These are phyloP conservation scores for Venturia carpophila DNA, from an alignment of 2,329 filamentous ascomycete species.

Conservation along the genomic window DNA sequence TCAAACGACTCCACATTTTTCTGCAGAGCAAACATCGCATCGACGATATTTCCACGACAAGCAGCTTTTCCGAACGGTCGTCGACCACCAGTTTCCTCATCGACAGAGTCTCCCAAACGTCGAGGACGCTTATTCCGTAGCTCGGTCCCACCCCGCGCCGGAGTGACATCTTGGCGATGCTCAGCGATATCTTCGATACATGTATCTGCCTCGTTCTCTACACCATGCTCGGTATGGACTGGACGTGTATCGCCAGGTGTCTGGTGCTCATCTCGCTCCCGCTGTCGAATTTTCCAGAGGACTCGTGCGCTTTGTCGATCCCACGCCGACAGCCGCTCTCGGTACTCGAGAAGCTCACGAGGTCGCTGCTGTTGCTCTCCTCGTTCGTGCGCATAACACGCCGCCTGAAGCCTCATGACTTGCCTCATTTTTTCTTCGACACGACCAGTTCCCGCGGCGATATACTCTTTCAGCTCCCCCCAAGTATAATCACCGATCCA, in stretches of 20 bases:
- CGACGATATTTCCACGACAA: not conserved
- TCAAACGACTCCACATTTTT: not conserved
- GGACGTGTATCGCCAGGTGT: no score
- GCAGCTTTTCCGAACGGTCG: not conserved
- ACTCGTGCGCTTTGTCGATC: no score
- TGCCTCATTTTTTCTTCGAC: not conserved
- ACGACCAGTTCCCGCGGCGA: not conserved
- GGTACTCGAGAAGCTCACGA: no score
- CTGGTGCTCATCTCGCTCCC: no score
- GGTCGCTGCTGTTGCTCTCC: not conserved
- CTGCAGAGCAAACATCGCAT: not conserved
- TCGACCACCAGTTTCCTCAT: not conserved
- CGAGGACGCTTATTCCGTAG: not conserved
- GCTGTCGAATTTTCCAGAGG: no score
- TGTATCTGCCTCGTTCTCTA: no score
- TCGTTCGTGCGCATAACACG: not conserved
- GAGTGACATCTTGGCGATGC: not conserved
- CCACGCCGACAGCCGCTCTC: no score
- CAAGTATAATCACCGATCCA: not conserved
- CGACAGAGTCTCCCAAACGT: not conserved
- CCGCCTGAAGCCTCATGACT: not conserved
- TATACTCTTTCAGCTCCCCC: not conserved
- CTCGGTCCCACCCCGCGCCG: not conserved
- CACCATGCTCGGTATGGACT: no score
- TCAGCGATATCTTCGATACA: not conserved